A percentile compares a stretch with the other conserved stretches of the same genome.
Evolutionary conservation across 495 filamentous ascomycete species (phyloP).

Genomic region (Xylaria castorea): DNA sequence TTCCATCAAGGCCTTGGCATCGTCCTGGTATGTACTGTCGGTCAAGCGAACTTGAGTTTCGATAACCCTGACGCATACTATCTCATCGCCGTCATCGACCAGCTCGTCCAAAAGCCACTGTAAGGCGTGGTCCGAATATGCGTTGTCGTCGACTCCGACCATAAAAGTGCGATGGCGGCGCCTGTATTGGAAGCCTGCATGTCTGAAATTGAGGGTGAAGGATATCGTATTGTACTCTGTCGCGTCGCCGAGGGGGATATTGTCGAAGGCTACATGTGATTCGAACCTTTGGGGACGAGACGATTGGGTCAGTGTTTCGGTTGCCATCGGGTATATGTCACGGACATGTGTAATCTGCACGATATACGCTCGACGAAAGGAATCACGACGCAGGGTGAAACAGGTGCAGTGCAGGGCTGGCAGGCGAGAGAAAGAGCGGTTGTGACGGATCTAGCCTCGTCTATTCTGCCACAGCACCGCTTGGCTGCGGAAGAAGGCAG

Average conservation of each 20-base stretch:
- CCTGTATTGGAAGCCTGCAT: slow-evolving; percentile 85
- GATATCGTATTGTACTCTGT: slow-evolving; percentile 81
- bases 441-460: slow-evolving; percentile 7
- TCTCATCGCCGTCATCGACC: slow-evolving; percentile 96
- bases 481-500: slow-evolving; percentile 14
- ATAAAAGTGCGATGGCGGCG: slow-evolving; percentile 89
- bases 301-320: slow-evolving; percentile 51
- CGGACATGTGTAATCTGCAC: slow-evolving; percentile 10
- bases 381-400: slow-evolving; percentile 7
- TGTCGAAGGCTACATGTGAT: slow-evolving; percentile 87
- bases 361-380: not conserved
- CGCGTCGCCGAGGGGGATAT: slow-evolving; percentile 70
- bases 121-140: slow-evolving; percentile 93
- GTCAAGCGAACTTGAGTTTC: slow-evolving; percentile 81
- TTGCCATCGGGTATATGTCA: slow-evolving; percentile 39
- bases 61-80: slow-evolving; percentile 90
- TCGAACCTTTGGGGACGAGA: slow-evolving; percentile 58
- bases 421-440: not conserved
- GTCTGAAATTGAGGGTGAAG: slow-evolving; percentile 85
- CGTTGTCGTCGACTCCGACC: slow-evolving; percentile 91
- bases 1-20: slow-evolving; percentile 78
- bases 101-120: slow-evolving; percentile 94
- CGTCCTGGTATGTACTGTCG: slow-evolving; percentile 79
- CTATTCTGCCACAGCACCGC: slow-evolving; percentile 7
- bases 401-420: not conserved